Evolutionary conservation across 1,139 yeast species (phyloP).

Genomic region (Candida tetrigidarum): DNA sequence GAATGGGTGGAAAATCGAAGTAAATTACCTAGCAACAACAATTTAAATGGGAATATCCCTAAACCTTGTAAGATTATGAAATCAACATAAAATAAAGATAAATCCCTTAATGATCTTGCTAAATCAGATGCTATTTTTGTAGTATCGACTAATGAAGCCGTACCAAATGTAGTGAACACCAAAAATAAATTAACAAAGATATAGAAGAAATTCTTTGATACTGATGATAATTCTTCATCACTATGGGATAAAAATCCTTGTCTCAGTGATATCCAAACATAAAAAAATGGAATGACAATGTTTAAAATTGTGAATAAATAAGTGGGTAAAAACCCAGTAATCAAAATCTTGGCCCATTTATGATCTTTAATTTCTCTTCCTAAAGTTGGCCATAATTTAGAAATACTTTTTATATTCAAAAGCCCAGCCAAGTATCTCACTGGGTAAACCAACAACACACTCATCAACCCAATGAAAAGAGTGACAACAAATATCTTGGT

Average conservation of each 20-base stretch:
- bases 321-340: slow-evolving; percentile 81
- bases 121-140: slow-evolving; percentile 78
- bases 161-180: slow-evolving; percentile 82
- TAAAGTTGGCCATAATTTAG: slow-evolving; percentile 72
- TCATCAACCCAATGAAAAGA: slow-evolving; percentile 61
- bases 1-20: slow-evolving; percentile 59
- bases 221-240: slow-evolving; percentile 78
- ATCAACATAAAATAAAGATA: slow-evolving; percentile 82
- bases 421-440: slow-evolving; percentile 75
- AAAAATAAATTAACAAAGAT: slow-evolving; percentile 83
- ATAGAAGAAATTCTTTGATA: slow-evolving; percentile 82
- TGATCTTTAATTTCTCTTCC: slow-evolving; percentile 64
- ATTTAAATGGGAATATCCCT: slow-evolving; percentile 81
- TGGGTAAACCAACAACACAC: slow-evolving; percentile 73
- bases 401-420: slow-evolving; percentile 68
- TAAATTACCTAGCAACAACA: slow-evolving; percentile 69
- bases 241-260: slow-evolving; percentile 84
- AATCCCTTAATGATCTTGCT: slow-evolving; percentile 70
- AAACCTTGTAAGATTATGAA: slow-evolving; percentile 81
- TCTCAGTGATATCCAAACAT: slow-evolving; percentile 64
- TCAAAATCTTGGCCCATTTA: slow-evolving; percentile 61
- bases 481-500: slow-evolving; percentile 66
- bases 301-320: slow-evolving; percentile 76
- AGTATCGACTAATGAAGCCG: slow-evolving; percentile 70
- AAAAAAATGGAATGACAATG: slow-evolving; percentile 73